Base-by-base conservation (phyloP, 2,329 filamentous ascomycete species). In the Aureobasidium sp. region DNA sequence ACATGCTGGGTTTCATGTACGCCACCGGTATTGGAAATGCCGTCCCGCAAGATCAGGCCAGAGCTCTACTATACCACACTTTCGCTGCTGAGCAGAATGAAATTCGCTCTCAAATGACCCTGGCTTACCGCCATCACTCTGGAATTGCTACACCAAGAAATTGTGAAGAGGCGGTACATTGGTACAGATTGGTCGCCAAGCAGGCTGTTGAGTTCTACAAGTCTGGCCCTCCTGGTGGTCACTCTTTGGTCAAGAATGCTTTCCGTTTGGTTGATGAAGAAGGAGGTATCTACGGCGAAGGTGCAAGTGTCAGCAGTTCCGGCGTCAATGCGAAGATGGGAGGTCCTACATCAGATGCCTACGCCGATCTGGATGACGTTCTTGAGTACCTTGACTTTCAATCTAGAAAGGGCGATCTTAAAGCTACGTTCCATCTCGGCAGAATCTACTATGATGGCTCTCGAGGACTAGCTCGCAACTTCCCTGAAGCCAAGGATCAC, bases 1-100 rank as follows among this genome's bases (percentile, higher is more conserved):
- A 96, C 75, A 97, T 99, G 93, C 73, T 97, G 52, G 94, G 90
- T 0, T 85, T 99, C 68, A 94, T 96, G 83, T 93, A 99, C 75
- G 92, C 92, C 39, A 99, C 94, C 0, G 94, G 94, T 0, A 81
- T 99, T 62, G 92, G 90, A 16, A 85, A 85, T 37, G 87, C 86
- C 1, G 90, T 96, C 6, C 84, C 89, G 71, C 83, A 85, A 47
- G 89, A 99, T 69, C 94, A 97, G 75, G 92, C 92, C 11, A 92
- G 91, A 74, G 91, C 94, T 4, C 80, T 97, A 68, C 79, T 97
- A 45, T 97, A 97, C 74, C 93, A 99, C 73, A 96, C 90, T 0
- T 94, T 97, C 72, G 93, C 94, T 0, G 94, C 94, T 0, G 81
- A 91, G 66, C 85, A 85, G 60, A 93, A 91, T 25, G 86, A 96